Evolutionary conservation across 163 green algal species (phyloP).

Genomic region (Trebouxiophyceae sp.): DNA sequence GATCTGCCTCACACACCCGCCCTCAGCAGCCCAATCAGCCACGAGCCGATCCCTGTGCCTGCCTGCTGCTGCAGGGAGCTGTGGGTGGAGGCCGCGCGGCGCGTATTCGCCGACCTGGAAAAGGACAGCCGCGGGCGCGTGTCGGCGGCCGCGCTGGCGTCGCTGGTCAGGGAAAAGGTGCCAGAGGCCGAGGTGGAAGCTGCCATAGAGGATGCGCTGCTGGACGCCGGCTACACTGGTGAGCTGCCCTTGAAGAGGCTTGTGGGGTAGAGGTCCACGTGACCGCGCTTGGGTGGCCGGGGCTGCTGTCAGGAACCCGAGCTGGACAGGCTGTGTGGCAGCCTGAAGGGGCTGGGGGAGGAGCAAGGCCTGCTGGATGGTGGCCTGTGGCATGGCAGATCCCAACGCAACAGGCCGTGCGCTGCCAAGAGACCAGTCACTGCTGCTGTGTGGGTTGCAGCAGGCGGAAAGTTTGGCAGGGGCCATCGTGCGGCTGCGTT

Average conservation of each 20-base stretch:
- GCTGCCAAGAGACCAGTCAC: conserved; percentile 30
- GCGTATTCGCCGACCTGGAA: conserved; percentile 62
- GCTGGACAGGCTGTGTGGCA: too few species aligned
- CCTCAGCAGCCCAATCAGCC: too few species aligned
- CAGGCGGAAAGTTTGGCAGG: not conserved
- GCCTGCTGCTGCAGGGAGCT: conserved; percentile 54
- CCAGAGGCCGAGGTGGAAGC: conserved; percentile 69
- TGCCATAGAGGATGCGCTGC: conserved; percentile 48
- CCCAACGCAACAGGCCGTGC: too few species aligned
- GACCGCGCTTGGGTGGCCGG: too few species aligned
- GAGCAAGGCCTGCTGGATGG: too few species aligned
- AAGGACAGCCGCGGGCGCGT: conserved; percentile 18
- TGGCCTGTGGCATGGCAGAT: too few species aligned
- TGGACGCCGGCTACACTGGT: conserved; percentile 44
- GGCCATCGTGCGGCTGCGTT: too few species aligned
- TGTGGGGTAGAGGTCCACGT: too few species aligned
- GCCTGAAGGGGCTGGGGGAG: too few species aligned
- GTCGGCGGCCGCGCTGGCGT: conserved; percentile 30
- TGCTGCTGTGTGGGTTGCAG: conserved; percentile 13
- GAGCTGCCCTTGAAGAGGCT: not conserved
- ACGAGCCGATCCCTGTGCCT: too few species aligned
- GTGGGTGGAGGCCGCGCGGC: conserved; percentile 62
- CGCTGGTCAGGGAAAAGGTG: conserved; percentile 48
- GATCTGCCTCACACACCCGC: too few species aligned
- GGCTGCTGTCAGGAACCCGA: too few species aligned